Evolutionary conservation across 768 basidiomycete genomes (phyloP), one percentile per base, ranked within the genome.

Genomic region (Tricholoma matsutake): DNA sequence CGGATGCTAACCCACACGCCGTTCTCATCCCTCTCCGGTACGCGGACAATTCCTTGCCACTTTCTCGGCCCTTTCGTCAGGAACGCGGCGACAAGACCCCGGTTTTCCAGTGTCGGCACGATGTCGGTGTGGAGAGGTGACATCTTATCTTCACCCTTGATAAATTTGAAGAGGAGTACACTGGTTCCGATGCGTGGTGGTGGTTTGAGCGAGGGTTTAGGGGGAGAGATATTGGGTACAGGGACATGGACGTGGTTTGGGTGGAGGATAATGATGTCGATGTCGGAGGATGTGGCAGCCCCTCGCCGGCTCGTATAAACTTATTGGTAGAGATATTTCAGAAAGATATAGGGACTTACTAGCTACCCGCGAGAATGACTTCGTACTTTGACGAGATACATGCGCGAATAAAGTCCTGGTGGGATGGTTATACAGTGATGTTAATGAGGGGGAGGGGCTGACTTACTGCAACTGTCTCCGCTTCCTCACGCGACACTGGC

Each of bases 1-100:
- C 69, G 62, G 1, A 69, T 55, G 34, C 61, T 58, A 29, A 59
- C 62, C 68, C 68, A 70, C 8, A 57, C 18, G 25, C 69, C 67
- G 20, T 64, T 59, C 18, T 58, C 37, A 28, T 60, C 62, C 47
- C 67, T 66, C 51, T 72, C 68, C 1, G 86, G 86, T 43, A 86
- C 56, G 8, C 82, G 75, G 5, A 82, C 68, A 6, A 88, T 64
- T 13, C 87, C 87, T 28, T 78, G 71, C 84, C 85, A 88, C 58
- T 73, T 75, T 6, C 67, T 71, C 0, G 68, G 45, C 6, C 75
- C 75, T 2, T 47, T 58, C 2, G 68, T 39, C 18, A 81, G 64
- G 1, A 75, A 69, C 2, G 75, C 73, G 0, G 76, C 80, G 18
- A 85, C 63, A 4, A 88, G 67, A 0, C 83, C 85, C 1, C 75